Conservation (phyloP, 306 rosid genomes). For the Purshia tridentata region DNA sequence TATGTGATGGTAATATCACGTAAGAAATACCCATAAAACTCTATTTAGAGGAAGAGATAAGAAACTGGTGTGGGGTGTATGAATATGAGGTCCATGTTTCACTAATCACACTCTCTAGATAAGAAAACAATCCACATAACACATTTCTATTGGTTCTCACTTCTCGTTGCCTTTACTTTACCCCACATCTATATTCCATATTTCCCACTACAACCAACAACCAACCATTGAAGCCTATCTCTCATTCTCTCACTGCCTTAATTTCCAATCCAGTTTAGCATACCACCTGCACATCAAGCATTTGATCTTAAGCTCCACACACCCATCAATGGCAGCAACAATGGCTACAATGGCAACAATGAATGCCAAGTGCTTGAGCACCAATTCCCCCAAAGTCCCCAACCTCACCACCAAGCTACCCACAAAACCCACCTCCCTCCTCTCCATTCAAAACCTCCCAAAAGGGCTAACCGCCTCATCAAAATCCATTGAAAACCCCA, state of each 20-base stretch:
- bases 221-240: constrained; percentile 24
- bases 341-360: constrained; percentile 76
- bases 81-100: constrained; percentile 48
- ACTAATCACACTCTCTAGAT: constrained; percentile 41
- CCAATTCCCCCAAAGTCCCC: constrained; percentile 35
- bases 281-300: constrained; percentile 4
- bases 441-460: constrained; percentile 57
- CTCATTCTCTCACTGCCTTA: not conserved
- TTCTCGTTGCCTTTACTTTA: constrained; percentile 28
- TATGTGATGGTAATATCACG: no score
- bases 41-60: constrained; percentile 39
- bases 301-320: not conserved
- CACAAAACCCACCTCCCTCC: constrained; percentile 48
- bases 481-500: constrained; percentile 22
- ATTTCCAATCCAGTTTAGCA: not conserved
- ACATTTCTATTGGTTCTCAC: constrained; percentile 52
- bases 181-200: constrained; percentile 33
- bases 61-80: constrained; percentile 32
- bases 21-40: not conserved
- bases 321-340: constrained; percentile 69
- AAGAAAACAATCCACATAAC: constrained; percentile 64
- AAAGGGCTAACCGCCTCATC: constrained; percentile 38
- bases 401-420: constrained; percentile 40
- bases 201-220: constrained; percentile 12
- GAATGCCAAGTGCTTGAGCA: constrained; percentile 58